phyloP scores from a whole-genome alignment of 169 alveolate species.

The Perkinsus marinus region DNA sequence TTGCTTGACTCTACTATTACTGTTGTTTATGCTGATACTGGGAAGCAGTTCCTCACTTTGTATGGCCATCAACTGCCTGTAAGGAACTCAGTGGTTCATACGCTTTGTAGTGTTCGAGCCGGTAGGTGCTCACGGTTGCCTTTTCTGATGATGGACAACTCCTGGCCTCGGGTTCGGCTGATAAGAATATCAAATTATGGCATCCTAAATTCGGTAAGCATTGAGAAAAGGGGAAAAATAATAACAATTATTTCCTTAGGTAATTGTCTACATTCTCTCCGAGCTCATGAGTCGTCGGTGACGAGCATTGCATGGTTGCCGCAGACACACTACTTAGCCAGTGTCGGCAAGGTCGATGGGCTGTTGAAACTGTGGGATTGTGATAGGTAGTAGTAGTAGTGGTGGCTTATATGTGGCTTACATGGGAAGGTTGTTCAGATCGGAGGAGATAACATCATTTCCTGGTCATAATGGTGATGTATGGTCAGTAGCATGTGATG shows the following conservation, averaged over 20 bases:
- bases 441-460: constrained; percentile 9
- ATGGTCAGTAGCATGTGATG: constrained; percentile 13
- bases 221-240: neutral
- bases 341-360: neutral
- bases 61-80: constrained; percentile 75
- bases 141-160: constrained; percentile 16
- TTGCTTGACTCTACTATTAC: constrained; percentile 52
- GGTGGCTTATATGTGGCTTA: neutral
- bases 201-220: constrained; percentile 62
- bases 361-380: neutral
- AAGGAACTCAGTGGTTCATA: constrained; percentile 9
- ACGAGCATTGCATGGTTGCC: neutral
- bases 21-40: constrained; percentile 53
- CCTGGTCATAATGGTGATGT: constrained; percentile 24
- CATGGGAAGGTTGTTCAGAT: neutral
- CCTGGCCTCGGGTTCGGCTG: constrained; percentile 60
- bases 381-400: neutral
- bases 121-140: neutral
- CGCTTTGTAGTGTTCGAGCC: neutral
- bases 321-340: neutral
- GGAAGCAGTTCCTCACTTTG: constrained; percentile 52
- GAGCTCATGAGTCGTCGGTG: neutral
- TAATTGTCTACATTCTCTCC: neutral
- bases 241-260: neutral
- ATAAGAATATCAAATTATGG: constrained; percentile 65